Conservation (phyloP, 2,329 filamentous ascomycete genomes). For the Botrytis squamosa region DNA sequence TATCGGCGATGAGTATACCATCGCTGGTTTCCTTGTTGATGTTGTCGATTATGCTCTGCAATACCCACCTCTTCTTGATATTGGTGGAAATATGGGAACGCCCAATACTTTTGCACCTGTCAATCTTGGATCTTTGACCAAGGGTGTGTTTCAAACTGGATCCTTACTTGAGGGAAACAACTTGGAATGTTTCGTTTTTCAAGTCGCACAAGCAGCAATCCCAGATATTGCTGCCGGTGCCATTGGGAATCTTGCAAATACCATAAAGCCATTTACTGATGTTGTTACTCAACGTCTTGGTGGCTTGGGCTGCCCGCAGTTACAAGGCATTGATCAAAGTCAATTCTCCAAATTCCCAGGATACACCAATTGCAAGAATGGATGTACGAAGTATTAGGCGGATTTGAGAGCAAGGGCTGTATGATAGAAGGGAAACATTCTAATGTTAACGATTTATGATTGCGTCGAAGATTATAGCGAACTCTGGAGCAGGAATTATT, state of each 20-base stretch:
- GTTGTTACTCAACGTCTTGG: neutral
- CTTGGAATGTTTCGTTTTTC: conserved; percentile 45
- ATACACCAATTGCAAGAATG: conserved; percentile 11
- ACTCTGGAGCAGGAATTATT: neutral
- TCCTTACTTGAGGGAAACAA: conserved; percentile 50
- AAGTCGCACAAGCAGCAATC: conserved; percentile 43
- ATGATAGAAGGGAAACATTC: neutral
- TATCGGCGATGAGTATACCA: conserved; percentile 40
- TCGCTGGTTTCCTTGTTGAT: conserved; percentile 43
- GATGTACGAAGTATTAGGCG: conserved; percentile 2
- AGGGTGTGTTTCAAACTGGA: conserved; percentile 46
- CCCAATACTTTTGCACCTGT: conserved; percentile 53
- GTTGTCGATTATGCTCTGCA: conserved; percentile 41
- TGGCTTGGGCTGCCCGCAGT: conserved; percentile 22
- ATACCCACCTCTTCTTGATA: conserved; percentile 46
- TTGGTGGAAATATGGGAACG: conserved; percentile 54
- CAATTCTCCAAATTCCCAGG: conserved; percentile 1
- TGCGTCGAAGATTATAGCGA: neutral
- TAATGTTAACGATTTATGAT: neutral
- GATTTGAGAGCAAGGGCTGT: neutral
- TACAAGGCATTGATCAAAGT: conserved; percentile 8
- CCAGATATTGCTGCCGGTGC: conserved; percentile 43
- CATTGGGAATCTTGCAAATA: neutral
- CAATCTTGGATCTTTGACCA: conserved; percentile 44
- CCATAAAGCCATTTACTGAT: conserved; percentile 7